Base-by-base conservation (phyloP, 768 basidiomycete species). In the Rhodotorula taiwanensis region DNA sequence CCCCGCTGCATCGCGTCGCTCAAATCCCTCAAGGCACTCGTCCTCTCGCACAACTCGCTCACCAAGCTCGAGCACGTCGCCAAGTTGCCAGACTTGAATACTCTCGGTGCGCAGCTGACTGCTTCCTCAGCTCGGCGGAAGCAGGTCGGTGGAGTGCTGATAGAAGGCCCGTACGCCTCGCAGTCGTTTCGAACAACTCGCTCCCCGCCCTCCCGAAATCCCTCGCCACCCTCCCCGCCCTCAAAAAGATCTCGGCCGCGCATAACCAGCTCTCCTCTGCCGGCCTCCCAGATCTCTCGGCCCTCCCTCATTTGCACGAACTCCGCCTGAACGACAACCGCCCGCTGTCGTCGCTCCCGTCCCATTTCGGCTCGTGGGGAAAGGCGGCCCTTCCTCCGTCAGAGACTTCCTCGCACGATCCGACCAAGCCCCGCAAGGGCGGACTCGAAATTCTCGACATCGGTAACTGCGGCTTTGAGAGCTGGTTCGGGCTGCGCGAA, bases 201-300 rank as follows among this genome's bases (percentile, higher is more conserved):
- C 56, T 70, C 53, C 57, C 57, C 44, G 51, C 60, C 13, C 68
- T 70, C 41, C 68, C 68, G 5, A 25, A 60, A 11, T 49, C 68
- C 5, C 64, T 70, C 30, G 43, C 56, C 3, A 62, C 55, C 30
- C 62, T 72, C 16, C 56, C 58, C 8, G 39, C 58, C 13, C 66
- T 72, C 51, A 72, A 70, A 53, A 72, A 72, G 62, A 57, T 72
- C 55, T 64, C 67, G 14, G 66, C 69, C 21, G 61, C 69, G 20
- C 69, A 72, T 64, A 72, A 72, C 54, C 48, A 49, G 30, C 69
- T 72, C 33, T 58, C 60, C 15, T 27, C 51, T 4, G 25, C 57
- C 47, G 51, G 53, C 13, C 63, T 72, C 6, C 71, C 71, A 15
- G 61, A 67, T 51, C 58, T 72, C 36, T 59, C 61, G 11, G 23